Percentiles rank a stretch among this genome's conserved stretches.
Evolutionary conservation across 2,329 filamentous ascomycete genomes (phyloP).

Genomic region (Dactylellina haptotyla): DNA sequence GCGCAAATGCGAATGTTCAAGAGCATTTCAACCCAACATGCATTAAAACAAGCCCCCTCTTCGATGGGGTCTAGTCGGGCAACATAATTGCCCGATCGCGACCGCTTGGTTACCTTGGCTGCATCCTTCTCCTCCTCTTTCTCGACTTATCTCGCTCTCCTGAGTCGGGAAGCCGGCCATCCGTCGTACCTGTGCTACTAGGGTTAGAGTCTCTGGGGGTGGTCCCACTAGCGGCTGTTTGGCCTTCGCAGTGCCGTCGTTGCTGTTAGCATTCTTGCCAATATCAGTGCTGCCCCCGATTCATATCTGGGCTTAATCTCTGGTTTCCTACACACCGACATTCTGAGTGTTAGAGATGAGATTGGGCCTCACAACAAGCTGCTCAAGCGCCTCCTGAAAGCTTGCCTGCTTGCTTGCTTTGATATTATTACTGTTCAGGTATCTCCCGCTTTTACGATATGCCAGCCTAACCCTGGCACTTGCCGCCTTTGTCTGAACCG

Average conservation of each 20-base stretch:
- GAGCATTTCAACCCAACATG: not conserved
- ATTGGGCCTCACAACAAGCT: conserved; percentile 14
- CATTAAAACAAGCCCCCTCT: no score
- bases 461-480: conserved; percentile 10
- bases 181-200: conserved; percentile 24
- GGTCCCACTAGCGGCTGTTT: conserved; percentile 38
- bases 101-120: not conserved
- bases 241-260: not conserved
- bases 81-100: not conserved
- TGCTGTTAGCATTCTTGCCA: conserved; percentile 6
- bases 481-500: conserved; percentile 4
- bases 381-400: conserved; percentile 38
- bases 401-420: conserved; percentile 22
- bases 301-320: conserved; percentile 11
- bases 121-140: conserved; percentile 19
- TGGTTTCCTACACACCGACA: not conserved
- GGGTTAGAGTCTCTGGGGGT: conserved; percentile 2
- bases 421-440: no score
- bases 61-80: not conserved
- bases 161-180: conserved; percentile 20
- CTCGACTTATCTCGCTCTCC: conserved; percentile 13
- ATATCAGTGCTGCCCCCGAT: conserved; percentile 17
- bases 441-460: conserved; percentile 8
- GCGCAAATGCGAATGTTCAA: conserved; percentile 11
- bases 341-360: conserved; percentile 53